Evolutionary conservation across 352 stramenopile species (phyloP).

Genomic region (Phytophthora palmivora): DNA sequence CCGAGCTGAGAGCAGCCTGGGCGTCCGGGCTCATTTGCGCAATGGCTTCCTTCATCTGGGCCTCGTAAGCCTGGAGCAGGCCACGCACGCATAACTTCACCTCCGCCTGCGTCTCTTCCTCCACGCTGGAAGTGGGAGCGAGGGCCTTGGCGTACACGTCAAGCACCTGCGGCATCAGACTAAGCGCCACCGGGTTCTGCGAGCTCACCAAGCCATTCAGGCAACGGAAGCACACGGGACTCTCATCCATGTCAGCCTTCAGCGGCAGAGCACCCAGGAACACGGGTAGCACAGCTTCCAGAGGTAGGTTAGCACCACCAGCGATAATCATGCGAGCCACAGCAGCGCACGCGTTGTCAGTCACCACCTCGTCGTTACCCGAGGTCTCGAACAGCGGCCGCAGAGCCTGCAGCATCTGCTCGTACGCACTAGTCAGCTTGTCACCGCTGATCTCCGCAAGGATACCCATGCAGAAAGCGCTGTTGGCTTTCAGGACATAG

Average conservation of each 20-base stretch:
- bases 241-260: slow-evolving; percentile 97
- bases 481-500: slow-evolving; percentile 94
- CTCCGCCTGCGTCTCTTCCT: slow-evolving; percentile 78
- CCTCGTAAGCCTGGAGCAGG: slow-evolving; percentile 70
- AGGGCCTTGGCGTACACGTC: slow-evolving; percentile 86
- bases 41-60: slow-evolving; percentile 84
- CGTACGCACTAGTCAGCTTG: slow-evolving; percentile 86
- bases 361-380: slow-evolving; percentile 87
- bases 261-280: slow-evolving; percentile 94
- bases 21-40: slow-evolving; percentile 75
- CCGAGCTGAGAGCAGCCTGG: slow-evolving; percentile 69
- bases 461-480: slow-evolving; percentile 95
- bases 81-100: slow-evolving; percentile 74
- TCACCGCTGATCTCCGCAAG: slow-evolving; percentile 86
- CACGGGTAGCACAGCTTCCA: slow-evolving; percentile 94
- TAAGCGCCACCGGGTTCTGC: slow-evolving; percentile 85
- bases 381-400: slow-evolving; percentile 91
- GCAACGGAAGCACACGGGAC: slow-evolving; percentile 95
- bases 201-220: slow-evolving; percentile 93
- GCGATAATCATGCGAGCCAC: slow-evolving; percentile 95
- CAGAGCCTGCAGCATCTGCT: slow-evolving; percentile 92
- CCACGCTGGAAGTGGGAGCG: slow-evolving; percentile 60
- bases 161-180: slow-evolving; percentile 75
- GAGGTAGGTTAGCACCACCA: slow-evolving; percentile 75
- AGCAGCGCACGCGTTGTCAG: slow-evolving; percentile 94